Conservation (phyloP, 176 grass and related monocot species). For the Zoysia pacifica region DNA sequence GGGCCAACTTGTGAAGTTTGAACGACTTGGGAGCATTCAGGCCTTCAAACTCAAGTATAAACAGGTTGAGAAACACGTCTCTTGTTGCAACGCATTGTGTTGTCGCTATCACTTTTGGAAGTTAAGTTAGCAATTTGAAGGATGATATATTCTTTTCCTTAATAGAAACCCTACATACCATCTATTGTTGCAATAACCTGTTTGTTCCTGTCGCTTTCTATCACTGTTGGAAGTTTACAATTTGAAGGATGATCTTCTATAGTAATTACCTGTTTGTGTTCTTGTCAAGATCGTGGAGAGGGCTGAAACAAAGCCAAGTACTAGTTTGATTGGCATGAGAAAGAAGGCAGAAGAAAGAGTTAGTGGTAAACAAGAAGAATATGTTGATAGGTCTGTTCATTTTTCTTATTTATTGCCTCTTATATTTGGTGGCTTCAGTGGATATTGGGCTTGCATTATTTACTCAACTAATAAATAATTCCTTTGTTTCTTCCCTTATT, state of each 20-base stretch:
- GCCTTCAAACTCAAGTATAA: conserved; percentile 71
- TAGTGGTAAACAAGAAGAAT: conserved; percentile 75
- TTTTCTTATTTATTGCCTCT: conserved; percentile 36
- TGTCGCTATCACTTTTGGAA: neutral
- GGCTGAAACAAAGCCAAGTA: conserved; percentile 42
- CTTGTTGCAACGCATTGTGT: neutral
- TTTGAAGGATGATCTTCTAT: neutral
- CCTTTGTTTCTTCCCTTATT: conserved; percentile 9
- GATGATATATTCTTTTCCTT: neutral
- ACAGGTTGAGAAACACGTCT: conserved; percentile 47
- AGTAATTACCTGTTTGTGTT: conserved; percentile 25
- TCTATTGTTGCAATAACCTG: conserved; percentile 6
- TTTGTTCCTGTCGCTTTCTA: neutral
- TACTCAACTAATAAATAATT: conserved; percentile 27
- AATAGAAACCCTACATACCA: neutral
- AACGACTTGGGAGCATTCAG: conserved; percentile 58
- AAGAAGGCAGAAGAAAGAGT: conserved; percentile 66
- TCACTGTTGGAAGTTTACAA: no score
- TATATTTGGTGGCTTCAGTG: conserved; percentile 35
- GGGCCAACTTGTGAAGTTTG: conserved; percentile 66
- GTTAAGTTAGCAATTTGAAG: conserved; percentile 18
- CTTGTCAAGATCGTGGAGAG: conserved; percentile 63
- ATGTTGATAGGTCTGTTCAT: conserved; percentile 69
- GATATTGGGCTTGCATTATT: conserved; percentile 15
- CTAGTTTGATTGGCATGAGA: conserved; percentile 42